Base-by-base conservation (phyloP, 2,329 filamentous ascomycete genomes). In the Fusarium brevicatenulatum region DNA sequence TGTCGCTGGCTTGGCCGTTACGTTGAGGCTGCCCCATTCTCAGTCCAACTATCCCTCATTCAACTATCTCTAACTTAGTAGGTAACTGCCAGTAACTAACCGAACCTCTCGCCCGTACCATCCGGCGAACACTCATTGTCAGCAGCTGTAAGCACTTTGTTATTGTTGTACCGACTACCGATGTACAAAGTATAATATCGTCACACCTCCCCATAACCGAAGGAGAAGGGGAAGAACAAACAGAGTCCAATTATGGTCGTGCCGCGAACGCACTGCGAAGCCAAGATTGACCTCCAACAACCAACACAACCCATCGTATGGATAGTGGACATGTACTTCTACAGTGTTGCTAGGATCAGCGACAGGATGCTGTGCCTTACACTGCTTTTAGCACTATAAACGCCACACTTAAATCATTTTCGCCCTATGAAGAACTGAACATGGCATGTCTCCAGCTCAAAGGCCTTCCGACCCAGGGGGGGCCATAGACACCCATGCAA, bases 381-480 rank as follows among this genome's bases (percentile, higher is more conserved):
- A 50, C 53, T 46, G 30, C 49, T 30, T 42, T 42, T 46, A 67
- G 44, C 56, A 63, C 55, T 63, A 32, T 63, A 30, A 63, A 73
- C 72, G 74, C 74, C 74, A 76, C 74, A 76, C 74, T 72, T 73
- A 73, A 62, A 47, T 58, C 36, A 36, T 59, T 64, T 71, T 71
- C 32, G 40, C 32, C 49, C 63, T 68, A 53, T 40, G n/a, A 40
- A 15, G 19, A 50, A 46, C n/a, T 28, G 21, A 52, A 52, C 13
- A 37, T 52, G 55, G 25, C 40, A 32, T 39, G 43, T 50, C 43
- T 58, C 43, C 42, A 58, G 59, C 34, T 47, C 44, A 50, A 23
- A 52, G 43, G 40, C 46, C 60, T 61, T 49, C 25, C 43, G 40
- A 65, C 63, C 63, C 54, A 63, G 57, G 56, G 58, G 58, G 30